These are phyloP conservation scores for Basipetospora chlamydospora DNA, from an alignment of 2,329 filamentous ascomycete genomes.

Conservation along the genomic window DNA sequence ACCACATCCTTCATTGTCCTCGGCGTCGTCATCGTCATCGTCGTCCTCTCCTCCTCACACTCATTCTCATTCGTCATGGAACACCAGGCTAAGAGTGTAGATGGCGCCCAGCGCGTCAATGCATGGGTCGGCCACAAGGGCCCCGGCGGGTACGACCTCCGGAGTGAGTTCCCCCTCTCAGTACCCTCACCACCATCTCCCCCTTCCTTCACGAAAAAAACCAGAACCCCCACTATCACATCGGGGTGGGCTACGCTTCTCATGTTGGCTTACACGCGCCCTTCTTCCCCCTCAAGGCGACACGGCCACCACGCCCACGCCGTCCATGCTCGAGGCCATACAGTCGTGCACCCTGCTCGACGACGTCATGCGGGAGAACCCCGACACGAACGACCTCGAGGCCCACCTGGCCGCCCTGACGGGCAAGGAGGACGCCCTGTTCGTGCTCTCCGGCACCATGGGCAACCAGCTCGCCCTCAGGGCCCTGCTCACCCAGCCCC, in stretches of 20 bases:
- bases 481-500: slow-evolving; percentile 63
- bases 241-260: too few species aligned
- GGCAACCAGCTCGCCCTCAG: slow-evolving; percentile 79
- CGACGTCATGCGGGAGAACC: slow-evolving; percentile 72
- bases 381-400: slow-evolving; percentile 64
- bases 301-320: slow-evolving; percentile 56
- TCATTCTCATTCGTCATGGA: too few species aligned
- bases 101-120: background rate
- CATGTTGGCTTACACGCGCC: too few species aligned
- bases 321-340: slow-evolving; percentile 71
- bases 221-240: too few species aligned
- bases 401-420: slow-evolving; percentile 57
- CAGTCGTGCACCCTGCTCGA: slow-evolving; percentile 61
- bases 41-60: too few species aligned
- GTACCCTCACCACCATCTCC: too few species aligned
- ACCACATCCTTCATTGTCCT: too few species aligned
- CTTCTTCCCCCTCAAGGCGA: slow-evolving; percentile 32
- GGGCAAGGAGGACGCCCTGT: slow-evolving; percentile 60
- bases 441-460: slow-evolving; percentile 87
- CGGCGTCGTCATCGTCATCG: too few species aligned
- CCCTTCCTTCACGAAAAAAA: too few species aligned
- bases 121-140: slow-evolving; percentile 23
- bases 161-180: slow-evolving; percentile 18
- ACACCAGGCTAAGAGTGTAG: background rate
- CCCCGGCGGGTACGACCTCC: slow-evolving; percentile 22